These are phyloP conservation scores for Neurospora sp. DNA, from an alignment of 495 filamentous ascomycete species.

Conservation along the genomic window DNA sequence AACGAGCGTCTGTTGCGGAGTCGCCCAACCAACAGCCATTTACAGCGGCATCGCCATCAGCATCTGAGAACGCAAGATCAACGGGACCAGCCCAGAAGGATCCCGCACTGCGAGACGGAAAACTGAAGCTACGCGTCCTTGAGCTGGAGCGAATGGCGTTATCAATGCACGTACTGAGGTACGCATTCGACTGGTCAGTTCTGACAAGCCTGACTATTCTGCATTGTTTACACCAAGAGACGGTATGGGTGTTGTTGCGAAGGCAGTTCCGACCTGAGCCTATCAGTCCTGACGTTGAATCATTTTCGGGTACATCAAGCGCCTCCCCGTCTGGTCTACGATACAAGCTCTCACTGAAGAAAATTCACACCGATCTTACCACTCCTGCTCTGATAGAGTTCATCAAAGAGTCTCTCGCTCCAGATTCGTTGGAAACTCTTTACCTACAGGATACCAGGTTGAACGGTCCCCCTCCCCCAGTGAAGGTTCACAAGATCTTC, in stretches of 20 bases:
- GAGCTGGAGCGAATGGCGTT: constrained; percentile 78
- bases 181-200: constrained; percentile 69
- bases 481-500: constrained; percentile 68
- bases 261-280: constrained; percentile 56
- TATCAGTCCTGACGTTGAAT: constrained; percentile 16
- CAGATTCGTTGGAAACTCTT: constrained; percentile 74
- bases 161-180: constrained; percentile 55
- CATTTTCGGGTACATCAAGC: constrained; percentile 11
- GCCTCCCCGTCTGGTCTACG: constrained; percentile 28
- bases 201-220: constrained; percentile 76
- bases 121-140: constrained; percentile 61
- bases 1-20: not conserved
- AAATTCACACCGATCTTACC: constrained; percentile 76
- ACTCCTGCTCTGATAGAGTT: constrained; percentile 70
- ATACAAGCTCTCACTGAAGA: constrained; percentile 65
- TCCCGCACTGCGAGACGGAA: constrained; percentile 28
- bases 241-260: constrained; percentile 71
- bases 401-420: constrained; percentile 74
- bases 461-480: constrained; percentile 37
- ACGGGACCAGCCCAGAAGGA: constrained; percentile 10
- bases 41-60: not conserved
- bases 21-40: no score
- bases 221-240: constrained; percentile 65
- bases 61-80: not conserved
- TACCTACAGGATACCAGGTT: constrained; percentile 67